A percentile compares a stretch with the other conserved stretches of the same genome.
phyloP scores from a whole-genome alignment of 164 flowering plant species.

The Cinnamomum micranthum region DNA sequence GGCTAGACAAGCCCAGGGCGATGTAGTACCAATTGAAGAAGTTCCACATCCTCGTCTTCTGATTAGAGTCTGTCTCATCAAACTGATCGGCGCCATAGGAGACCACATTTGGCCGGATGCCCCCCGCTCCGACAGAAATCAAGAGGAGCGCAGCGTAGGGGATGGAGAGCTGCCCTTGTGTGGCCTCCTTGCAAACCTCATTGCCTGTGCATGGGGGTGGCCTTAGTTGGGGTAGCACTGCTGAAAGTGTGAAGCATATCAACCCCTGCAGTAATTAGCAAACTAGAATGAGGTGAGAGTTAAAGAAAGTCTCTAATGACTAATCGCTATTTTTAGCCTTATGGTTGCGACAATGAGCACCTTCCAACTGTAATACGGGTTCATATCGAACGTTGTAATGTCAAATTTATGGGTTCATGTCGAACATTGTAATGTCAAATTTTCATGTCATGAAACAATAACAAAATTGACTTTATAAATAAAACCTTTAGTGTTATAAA shows the following conservation, averaged over 20 bases:
- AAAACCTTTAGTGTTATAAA: too few species aligned
- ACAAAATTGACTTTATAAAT: not conserved
- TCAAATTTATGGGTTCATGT: too few species aligned
- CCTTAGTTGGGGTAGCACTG: slow-evolving; percentile 51
- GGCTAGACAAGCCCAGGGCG: slow-evolving; percentile 61
- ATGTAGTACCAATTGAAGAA: slow-evolving; percentile 93
- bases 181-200: slow-evolving; percentile 48
- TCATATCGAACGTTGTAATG: too few species aligned
- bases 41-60: slow-evolving; percentile 55
- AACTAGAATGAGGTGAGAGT: not conserved
- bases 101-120: slow-evolving; percentile 81
- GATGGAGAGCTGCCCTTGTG: slow-evolving; percentile 47
- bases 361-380: too few species aligned
- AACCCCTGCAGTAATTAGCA: slow-evolving; percentile 46
- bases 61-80: slow-evolving; percentile 55
- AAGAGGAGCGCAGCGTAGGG: slow-evolving; percentile 56
- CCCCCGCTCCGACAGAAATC: slow-evolving; percentile 67
- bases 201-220: slow-evolving; percentile 54
- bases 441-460: not conserved
- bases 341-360: too few species aligned
- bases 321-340: too few species aligned
- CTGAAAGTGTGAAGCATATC: slow-evolving; percentile 61
- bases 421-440: too few species aligned
- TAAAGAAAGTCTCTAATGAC: too few species aligned
- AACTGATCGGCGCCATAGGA: slow-evolving; percentile 90